phyloP scores from a whole-genome alignment of 1,284 basidiomycete genomes.

The Volvariella volvacea region DNA sequence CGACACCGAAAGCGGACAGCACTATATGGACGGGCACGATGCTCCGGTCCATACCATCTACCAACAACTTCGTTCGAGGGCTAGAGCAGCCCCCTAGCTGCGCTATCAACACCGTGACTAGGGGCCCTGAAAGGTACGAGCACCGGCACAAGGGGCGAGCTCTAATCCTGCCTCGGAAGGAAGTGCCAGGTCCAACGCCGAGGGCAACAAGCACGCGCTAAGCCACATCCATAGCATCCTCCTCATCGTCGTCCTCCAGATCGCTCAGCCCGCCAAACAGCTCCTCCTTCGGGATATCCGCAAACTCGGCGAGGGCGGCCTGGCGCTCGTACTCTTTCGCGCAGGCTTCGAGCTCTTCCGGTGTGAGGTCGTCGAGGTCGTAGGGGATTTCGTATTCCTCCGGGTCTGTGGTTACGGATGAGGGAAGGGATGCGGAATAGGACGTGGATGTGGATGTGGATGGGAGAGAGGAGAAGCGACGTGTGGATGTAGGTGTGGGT shows the following conservation, averaged over 20 bases:
- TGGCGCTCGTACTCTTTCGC: constrained; percentile 42
- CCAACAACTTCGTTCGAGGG: too few relatives aligned
- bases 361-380: constrained; percentile 40
- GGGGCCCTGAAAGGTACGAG: too few relatives aligned
- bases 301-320: constrained; percentile 43
- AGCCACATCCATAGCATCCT: not conserved
- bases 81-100: too few relatives aligned
- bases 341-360: constrained; percentile 53
- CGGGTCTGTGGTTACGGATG: constrained; percentile 8
- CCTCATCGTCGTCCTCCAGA: constrained; percentile 17
- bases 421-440: constrained; percentile 5
- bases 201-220: too few relatives aligned
- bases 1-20: too few relatives aligned
- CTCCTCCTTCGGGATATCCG: constrained; percentile 35
- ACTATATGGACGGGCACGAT: too few relatives aligned
- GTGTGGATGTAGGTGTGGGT: not conserved
- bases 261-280: constrained; percentile 27
- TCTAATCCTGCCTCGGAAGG: too few relatives aligned
- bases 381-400: constrained; percentile 12
- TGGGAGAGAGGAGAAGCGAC: not conserved
- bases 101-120: too few relatives aligned
- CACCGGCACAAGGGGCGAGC: too few relatives aligned
- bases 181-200: too few relatives aligned
- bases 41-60: too few relatives aligned
- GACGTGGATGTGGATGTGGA: not conserved